Evolutionary conservation across 345 rosid genomes (phyloP).

Genomic region (Aquilaria malaccensis): DNA sequence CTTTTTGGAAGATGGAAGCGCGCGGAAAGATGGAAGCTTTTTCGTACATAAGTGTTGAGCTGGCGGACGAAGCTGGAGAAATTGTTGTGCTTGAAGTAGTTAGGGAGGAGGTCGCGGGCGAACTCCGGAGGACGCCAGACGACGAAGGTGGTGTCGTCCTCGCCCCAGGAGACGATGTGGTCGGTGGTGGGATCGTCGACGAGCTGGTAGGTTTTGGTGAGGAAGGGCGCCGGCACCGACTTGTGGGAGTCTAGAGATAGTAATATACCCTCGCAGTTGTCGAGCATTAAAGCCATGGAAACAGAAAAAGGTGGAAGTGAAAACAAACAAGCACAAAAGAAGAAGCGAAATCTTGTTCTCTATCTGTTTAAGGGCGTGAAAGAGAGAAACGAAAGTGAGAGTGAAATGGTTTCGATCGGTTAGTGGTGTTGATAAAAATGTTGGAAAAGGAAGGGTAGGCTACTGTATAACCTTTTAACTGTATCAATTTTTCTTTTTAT

Average conservation of each 20-base stretch:
- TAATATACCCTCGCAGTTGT: conserved; percentile 58
- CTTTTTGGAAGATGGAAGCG: neutral
- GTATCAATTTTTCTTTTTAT: no score
- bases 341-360: neutral
- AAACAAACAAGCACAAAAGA: conserved; percentile 12
- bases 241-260: conserved; percentile 82
- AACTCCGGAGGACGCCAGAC: conserved; percentile 96
- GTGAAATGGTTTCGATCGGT: conserved; percentile 14
- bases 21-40: neutral
- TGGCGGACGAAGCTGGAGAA: conserved; percentile 98
- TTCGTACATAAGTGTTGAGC: conserved; percentile 83
- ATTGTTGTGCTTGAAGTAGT: conserved; percentile 95
- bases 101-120: conserved; percentile 92
- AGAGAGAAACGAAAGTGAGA: conserved; percentile 8
- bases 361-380: neutral
- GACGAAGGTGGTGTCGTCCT: conserved; percentile 78
- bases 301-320: conserved; percentile 8
- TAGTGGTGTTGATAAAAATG: conserved; percentile 31
- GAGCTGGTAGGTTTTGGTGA: conserved; percentile 90
- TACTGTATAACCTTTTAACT: no score
- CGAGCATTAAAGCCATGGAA: conserved; percentile 45
- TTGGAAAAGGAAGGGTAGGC: conserved; percentile 3
- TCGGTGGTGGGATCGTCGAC: conserved; percentile 87
- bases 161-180: conserved; percentile 92
- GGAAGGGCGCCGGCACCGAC: conserved; percentile 91